Evolutionary conservation across 768 basidiomycete species (phyloP), one percentile per base, ranked within the genome.

Genomic region (Dioszegia crocea): DNA sequence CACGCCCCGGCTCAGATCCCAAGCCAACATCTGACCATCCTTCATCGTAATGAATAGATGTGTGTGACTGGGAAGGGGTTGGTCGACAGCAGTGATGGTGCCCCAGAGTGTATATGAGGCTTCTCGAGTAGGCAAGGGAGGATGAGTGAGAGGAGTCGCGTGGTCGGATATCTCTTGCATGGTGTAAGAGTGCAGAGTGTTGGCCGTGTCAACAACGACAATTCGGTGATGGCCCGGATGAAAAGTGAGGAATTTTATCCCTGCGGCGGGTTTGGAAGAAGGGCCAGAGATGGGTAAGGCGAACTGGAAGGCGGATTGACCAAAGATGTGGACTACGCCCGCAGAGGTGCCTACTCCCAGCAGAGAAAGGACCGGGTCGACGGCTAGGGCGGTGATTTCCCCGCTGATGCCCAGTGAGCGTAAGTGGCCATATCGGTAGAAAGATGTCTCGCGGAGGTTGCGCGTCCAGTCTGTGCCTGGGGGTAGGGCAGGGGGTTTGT

Each of bases 1-100:
- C 19, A 82, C 79, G 16, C 84, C 79, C 59, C 88, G 86, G 12
- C 83, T 78, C n/a, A 91, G 66, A 71, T 92, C 90, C 70, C 86
- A 91, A 2, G 86, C 85, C 63, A 83, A 82, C 61, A 90, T 81
- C 48, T 86, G 84, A 29, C 84, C 84, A 52, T 81, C 80, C 56
- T 81, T 77, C 17, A 83, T 70, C 14, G 80, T 82, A 39, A 84
- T 61, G 71, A 84, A 83, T 16, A 79, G 76, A 80, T 83, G 69
- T 1, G 66, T 67, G 63, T 67, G 63, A 40, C 66, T 68, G 10
- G 71, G 66, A n/a, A 65, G 24, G 1, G 71, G 71, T 40, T 70
- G 71, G 43, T 73, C 71, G 1, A 73, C 59, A 11, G 68, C 64
- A 3, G 68, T 73, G 27, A 73, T 59, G 8, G 64, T 68, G 3